Base-by-base conservation (phyloP, 2,329 filamentous ascomycete species). In the Gaeumannomyces sp. region DNA sequence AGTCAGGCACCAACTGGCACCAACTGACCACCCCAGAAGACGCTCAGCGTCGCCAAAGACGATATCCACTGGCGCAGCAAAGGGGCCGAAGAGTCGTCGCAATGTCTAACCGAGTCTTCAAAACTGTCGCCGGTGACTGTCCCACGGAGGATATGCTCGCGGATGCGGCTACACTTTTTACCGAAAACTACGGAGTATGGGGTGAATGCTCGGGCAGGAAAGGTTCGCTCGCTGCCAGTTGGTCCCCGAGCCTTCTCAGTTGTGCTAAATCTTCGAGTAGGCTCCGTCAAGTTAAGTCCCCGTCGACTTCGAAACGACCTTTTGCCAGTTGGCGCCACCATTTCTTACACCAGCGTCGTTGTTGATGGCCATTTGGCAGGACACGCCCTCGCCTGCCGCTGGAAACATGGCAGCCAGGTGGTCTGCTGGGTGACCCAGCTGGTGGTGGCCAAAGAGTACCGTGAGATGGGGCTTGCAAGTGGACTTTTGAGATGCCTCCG, bases 381-480 rank as follows among this genome's bases (percentile, higher is more conserved):
- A 29, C 71, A 77, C 66, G 74, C 71, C 56, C 75, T 78, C 62
- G 72, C 72, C 45, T 76, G 74, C 63, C 72, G 74, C 63, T 78
- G 74, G 76, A 66, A 64, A 29, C 68, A 69, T 65, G 64, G 73
- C 62, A 69, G 68, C 59, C 73, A 68, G 65, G 69, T 59, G 62
- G 67, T 79, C 27, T 78, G 75, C 68, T 79, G 76, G 76, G 68
- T 79, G 64, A 78, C 77, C 64, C 76, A 79, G 68, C 70, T 80
- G 59, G 76, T 79, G 25, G 75, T 79, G 22, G 66, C 74, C 65
- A 68, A 59, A 29, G 68, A 73, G 45, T 76, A 74, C 66, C 74
- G 77, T 62, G 71, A 75, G 65, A 74, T 71, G 68, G 71, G 74
- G 31, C 71, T 80, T 65, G 76, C 75, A 58, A 68, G 65, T 50